Percentiles rank a stretch among this genome's conserved stretches.
Evolutionary conservation across 2,329 filamentous ascomycete species (phyloP).

Genomic region (Acrodontium crateriforme): DNA sequence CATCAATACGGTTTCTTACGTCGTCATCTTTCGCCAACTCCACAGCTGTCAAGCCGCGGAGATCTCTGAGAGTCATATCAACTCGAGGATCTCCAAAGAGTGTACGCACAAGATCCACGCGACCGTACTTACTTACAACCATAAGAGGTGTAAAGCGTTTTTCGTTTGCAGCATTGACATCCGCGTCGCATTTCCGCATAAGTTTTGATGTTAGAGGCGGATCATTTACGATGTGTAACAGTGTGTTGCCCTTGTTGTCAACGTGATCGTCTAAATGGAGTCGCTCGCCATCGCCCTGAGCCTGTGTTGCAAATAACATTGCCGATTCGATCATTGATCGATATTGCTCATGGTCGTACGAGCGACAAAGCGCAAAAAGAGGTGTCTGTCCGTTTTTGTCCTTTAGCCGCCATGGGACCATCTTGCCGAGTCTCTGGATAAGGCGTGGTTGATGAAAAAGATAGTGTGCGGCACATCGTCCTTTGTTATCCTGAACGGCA

Average conservation of each 20-base stretch:
- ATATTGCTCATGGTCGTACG: slow-evolving; percentile 86
- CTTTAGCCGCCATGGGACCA: slow-evolving; percentile 77
- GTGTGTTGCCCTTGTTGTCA: slow-evolving; percentile 81
- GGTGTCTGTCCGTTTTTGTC: slow-evolving; percentile 98
- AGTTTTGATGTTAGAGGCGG: slow-evolving; percentile 61
- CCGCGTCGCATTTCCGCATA: slow-evolving; percentile 75
- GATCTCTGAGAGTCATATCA: slow-evolving; percentile 69
- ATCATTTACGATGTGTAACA: slow-evolving; percentile 92
- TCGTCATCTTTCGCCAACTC: slow-evolving; percentile 97
- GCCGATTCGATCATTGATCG: slow-evolving; percentile 74
- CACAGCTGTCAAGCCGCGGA: slow-evolving; percentile 80
- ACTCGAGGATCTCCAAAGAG: slow-evolving; percentile 80
- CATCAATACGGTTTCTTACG: slow-evolving; percentile 89
- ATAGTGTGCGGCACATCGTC: slow-evolving; percentile 87
- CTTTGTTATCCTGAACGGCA: slow-evolving; percentile 63
- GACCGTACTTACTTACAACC: slow-evolving; percentile 96
- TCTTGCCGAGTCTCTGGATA: slow-evolving; percentile 59
- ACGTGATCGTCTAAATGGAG: slow-evolving; percentile 87
- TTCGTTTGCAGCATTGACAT: slow-evolving; percentile 90
- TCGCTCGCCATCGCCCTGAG: slow-evolving; percentile 65
- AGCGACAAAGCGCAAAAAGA: slow-evolving; percentile 84
- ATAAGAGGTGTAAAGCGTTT: slow-evolving; percentile 91
- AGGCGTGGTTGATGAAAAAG: slow-evolving; percentile 80
- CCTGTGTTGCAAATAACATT: slow-evolving; percentile 55
- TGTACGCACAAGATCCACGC: slow-evolving; percentile 80